Base-by-base conservation (phyloP, 1,139 yeast genomes). In the Diutina catenulata region DNA sequence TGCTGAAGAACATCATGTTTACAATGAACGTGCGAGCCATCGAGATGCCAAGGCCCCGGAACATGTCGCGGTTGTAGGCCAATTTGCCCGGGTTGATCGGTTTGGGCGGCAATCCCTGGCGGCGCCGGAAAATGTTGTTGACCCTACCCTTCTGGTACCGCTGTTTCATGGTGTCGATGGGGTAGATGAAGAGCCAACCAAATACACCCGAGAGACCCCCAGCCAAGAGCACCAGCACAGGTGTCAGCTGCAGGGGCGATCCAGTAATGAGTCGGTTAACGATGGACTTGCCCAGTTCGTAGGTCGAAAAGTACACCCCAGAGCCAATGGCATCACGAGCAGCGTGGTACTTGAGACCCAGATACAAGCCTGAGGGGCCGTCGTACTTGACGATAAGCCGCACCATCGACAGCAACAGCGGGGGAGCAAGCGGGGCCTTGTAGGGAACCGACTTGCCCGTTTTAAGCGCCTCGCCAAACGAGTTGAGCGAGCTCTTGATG, bases 191-290 rank as follows among this genome's bases (percentile, higher is more conserved):
- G 2, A 74, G 56, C 93, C 94, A 83, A 38, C 86, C 70, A 14
- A 77, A 56, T 10, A 78, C 71, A 1, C 95, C 95, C 2, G 93
- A 75, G 27, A 77, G 46, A 0, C 87, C 94, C n/a, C 94, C 95
- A 0, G 93, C 83, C 3, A 79, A 39, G 4, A 64, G 46, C 18
- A 67, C 58, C 1, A 70, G 57, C 5, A 62, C 36, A 9, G 62
- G 62, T 5, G 69, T 61, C 16, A 60, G 48, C 18, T 46, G 41
- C 1, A 48, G 39, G 3, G 63, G 55, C 39, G 59, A 53, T 1
- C 54, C 47, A 39, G 62, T 60, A 38, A 66, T 55, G 15, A 63
- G 37, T 5, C 46, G 46, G 41, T 64, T 61, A 47, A 63, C 59
- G 24, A 64, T 53, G 54, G 72, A 60, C 51, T 81, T 81, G 46